A percentile compares a stretch with the other conserved stretches of the same genome.
phyloP scores from a whole-genome alignment of 2,329 filamentous ascomycete species.

The Verticillium tricorpus region DNA sequence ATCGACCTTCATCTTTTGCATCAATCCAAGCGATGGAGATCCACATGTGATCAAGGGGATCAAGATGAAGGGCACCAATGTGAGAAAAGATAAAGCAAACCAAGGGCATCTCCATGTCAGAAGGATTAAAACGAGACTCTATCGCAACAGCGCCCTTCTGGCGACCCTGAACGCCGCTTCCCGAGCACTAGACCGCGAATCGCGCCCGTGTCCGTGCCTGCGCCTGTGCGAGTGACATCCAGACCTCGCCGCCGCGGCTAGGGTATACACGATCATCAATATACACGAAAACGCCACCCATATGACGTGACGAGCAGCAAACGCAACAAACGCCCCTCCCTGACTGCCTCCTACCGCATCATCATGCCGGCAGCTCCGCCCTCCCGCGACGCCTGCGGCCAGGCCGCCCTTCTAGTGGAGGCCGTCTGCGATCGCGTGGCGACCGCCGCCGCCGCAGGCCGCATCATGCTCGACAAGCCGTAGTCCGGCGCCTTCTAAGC shows the following conservation, averaged over 20 bases:
- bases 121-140: background rate
- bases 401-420: no score
- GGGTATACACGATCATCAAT: background rate
- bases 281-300: background rate
- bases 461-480: background rate
- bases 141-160: background rate
- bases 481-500: constrained; percentile 3
- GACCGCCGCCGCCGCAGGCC: background rate
- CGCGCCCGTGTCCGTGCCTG: background rate
- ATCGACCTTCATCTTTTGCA: no score
- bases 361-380: no score
- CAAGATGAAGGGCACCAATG: no score
- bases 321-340: background rate
- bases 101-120: background rate
- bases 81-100: background rate
- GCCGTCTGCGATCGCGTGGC: no score
- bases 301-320: background rate
- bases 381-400: no score
- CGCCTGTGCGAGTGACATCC: background rate
- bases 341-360: no score
- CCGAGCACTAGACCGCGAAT: background rate
- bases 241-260: no score
- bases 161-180: background rate
- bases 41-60: no score
- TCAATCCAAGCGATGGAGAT: no score